Conservation (phyloP, 108 stramenopile species). For the Cyclotella sp. region DNA sequence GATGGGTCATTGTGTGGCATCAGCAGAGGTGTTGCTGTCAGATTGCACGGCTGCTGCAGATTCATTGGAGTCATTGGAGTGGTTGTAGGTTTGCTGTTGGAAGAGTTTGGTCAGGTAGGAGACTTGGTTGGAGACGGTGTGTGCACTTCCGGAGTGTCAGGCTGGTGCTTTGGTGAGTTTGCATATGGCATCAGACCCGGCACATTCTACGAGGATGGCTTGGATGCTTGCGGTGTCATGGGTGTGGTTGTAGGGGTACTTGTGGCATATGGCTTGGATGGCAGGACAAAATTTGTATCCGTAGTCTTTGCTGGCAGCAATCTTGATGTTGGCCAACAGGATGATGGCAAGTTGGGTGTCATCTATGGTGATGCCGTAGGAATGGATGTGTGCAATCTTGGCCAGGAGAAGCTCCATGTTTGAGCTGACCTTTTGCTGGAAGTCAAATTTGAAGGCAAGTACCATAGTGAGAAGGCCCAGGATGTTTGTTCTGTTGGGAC, state of each 20-base stretch:
- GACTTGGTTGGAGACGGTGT: neutral
- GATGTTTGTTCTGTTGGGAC: neutral
- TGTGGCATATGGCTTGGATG: neutral
- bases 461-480: neutral
- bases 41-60: neutral
- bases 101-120: neutral
- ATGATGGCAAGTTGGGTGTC: neutral
- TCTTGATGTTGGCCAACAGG: slow-evolving; percentile 9
- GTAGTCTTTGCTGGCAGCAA: neutral
- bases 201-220: neutral
- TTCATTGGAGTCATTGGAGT: neutral
- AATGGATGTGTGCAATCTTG: neutral
- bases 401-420: slow-evolving; percentile 6
- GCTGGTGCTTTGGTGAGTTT: slow-evolving; percentile 9
- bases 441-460: neutral
- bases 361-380: slow-evolving; percentile 1
- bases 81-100: neutral
- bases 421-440: neutral
- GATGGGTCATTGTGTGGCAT: too few relatives aligned
- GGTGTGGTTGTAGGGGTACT: neutral
- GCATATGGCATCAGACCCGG: neutral
- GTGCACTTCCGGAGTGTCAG: neutral
- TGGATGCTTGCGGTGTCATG: neutral
- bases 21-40: neutral
- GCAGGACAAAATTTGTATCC: neutral